Conservation (phyloP, 2,329 filamentous ascomycete species). For the Leptosphaerulina australis region DNA sequence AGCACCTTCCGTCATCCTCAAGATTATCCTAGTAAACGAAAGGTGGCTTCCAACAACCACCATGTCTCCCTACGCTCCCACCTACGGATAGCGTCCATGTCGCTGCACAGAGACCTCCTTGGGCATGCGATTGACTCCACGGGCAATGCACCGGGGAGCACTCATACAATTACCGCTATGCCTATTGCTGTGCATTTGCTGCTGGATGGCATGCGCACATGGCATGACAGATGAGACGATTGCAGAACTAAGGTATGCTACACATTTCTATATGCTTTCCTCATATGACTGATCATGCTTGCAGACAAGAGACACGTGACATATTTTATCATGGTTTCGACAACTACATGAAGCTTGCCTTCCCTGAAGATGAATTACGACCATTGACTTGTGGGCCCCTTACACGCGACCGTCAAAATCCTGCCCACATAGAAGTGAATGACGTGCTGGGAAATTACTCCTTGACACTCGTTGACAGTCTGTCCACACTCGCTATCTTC, state of each 20-base stretch:
- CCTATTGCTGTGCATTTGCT: conserved; percentile 36
- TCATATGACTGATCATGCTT: no score
- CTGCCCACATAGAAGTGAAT: conserved; percentile 83
- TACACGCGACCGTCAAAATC: conserved; percentile 80
- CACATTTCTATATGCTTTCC: neutral
- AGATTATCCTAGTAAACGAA: neutral
- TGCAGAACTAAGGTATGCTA: conserved; percentile 46
- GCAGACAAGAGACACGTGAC: conserved; percentile 58
- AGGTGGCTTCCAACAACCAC: conserved; percentile 6
- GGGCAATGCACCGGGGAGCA: conserved; percentile 22
- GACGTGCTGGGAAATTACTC: conserved; percentile 98
- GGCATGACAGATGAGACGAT: conserved; percentile 56
- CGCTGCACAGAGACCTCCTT: conserved; percentile 32
- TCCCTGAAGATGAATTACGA: conserved; percentile 93
- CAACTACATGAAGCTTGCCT: conserved; percentile 92
- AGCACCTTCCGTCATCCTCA: conserved; percentile 1
- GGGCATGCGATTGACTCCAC: conserved; percentile 47
- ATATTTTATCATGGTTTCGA: conserved; percentile 98
- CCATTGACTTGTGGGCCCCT: conserved; percentile 84
- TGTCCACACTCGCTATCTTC: conserved; percentile 91
- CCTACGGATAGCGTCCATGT: conserved; percentile 34
- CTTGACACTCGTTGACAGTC: conserved; percentile 89
- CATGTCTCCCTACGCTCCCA: neutral
- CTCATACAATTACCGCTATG: conserved; percentile 36
- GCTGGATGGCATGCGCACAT: conserved; percentile 42